Conservation (phyloP, 441 rosid genomes). For the Eruca vesicaria region DNA sequence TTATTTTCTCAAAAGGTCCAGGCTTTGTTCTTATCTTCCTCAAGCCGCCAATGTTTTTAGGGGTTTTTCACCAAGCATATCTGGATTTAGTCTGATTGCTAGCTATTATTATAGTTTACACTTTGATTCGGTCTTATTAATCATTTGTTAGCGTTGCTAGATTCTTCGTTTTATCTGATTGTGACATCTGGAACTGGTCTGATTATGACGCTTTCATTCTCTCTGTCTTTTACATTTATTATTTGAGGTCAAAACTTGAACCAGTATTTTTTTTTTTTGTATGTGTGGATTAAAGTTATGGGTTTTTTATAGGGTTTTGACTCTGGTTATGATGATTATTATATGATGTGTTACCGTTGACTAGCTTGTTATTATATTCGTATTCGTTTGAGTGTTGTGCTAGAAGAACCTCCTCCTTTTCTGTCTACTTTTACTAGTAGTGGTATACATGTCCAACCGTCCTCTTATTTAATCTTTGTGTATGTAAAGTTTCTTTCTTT, state of each 20-base stretch:
- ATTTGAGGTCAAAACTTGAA: slow-evolving; percentile 5
- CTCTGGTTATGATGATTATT: slow-evolving; percentile 15
- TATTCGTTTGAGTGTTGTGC: not conserved
- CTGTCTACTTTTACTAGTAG: not conserved
- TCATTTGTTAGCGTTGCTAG: not conserved
- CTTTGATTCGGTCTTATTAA: not conserved
- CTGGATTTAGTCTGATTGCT: not conserved
- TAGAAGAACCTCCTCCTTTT: not conserved
- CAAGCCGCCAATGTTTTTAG: not conserved
- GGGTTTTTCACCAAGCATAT: not conserved
- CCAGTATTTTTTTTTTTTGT: not conserved
- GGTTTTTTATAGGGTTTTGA: not conserved
- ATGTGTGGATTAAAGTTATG: not conserved
- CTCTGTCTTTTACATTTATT: not conserved
- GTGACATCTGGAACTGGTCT: slow-evolving; percentile 10
- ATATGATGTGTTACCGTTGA: slow-evolving; percentile 20
- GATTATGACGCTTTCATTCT: slow-evolving; percentile 13
- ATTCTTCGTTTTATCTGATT: not conserved
- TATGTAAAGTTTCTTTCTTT: slow-evolving; percentile 1
- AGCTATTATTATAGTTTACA: not conserved
- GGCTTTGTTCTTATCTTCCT: not conserved
- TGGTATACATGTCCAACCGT: slow-evolving; percentile 15
- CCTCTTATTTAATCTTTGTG: not conserved
- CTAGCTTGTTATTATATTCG: not conserved
- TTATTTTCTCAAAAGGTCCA: not conserved